Percentiles rank a stretch among this genome's conserved stretches.
Evolutionary conservation across 495 filamentous ascomycete species (phyloP).

Genomic region (Cladorrhinum samala): DNA sequence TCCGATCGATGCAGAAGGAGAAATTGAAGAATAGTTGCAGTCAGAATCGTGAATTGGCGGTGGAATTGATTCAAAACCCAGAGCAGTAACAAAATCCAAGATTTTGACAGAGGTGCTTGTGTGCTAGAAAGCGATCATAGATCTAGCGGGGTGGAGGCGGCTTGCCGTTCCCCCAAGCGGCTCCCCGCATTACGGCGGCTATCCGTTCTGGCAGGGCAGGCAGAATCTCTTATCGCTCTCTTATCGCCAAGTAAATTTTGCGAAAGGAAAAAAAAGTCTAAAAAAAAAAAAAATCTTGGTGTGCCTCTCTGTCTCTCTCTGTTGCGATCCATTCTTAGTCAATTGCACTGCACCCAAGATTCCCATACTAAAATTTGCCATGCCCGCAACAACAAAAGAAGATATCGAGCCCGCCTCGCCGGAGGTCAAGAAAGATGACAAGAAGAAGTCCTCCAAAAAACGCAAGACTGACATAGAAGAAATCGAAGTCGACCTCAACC

Average conservation of each 20-base stretch:
- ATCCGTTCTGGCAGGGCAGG: too few relatives aligned
- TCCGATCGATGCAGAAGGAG: too few relatives aligned
- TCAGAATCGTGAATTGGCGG: too few relatives aligned
- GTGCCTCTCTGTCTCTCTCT: too few relatives aligned
- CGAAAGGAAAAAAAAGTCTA: neutral
- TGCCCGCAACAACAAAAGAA: constrained; percentile 12
- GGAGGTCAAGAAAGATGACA: constrained; percentile 2
- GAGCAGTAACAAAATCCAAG: too few relatives aligned
- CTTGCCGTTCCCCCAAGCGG: neutral
- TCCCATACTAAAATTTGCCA: neutral
- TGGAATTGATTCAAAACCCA: too few relatives aligned
- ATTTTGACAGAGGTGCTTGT: too few relatives aligned
- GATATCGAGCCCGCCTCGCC: constrained; percentile 7
- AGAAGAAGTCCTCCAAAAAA: constrained; percentile 45
- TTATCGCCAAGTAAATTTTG: constrained; percentile 24
- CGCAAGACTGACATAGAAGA: constrained; percentile 69
- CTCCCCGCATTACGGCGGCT: constrained; percentile 9
- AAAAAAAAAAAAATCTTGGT: neutral
- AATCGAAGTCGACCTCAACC: constrained; percentile 80
- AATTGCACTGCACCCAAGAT: too few relatives aligned
- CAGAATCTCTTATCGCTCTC: constrained; percentile 17
- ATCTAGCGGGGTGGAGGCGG: neutral
- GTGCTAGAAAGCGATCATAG: too few relatives aligned
- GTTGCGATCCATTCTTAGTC: too few relatives aligned
- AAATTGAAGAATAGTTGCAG: too few relatives aligned